Evolutionary conservation across 805 yeast species (phyloP).

Genomic region (Blastobotrys chiropterorum): DNA sequence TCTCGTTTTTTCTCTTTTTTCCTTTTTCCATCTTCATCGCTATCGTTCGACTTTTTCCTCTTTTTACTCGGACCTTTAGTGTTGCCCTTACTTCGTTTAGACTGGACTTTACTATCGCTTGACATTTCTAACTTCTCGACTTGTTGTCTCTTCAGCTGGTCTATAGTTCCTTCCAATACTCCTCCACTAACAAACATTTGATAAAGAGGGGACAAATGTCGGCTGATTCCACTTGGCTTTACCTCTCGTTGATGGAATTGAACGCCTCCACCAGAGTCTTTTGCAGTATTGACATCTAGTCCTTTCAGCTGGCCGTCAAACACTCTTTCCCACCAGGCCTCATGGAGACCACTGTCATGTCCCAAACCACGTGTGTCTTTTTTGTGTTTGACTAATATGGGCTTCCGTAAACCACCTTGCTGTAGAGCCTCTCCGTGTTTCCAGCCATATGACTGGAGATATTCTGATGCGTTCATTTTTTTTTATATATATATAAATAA

Average conservation of each 20-base stretch:
- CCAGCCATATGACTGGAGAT: slow-evolving; percentile 84
- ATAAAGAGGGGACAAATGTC: slow-evolving; percentile 66
- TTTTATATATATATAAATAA: no score
- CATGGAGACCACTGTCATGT: slow-evolving; percentile 62
- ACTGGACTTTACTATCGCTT: slow-evolving; percentile 23
- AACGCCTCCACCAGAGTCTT: slow-evolving; percentile 32
- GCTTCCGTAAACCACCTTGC: slow-evolving; percentile 74
- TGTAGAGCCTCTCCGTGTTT: slow-evolving; percentile 79
- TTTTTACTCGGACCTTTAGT: slow-evolving; percentile 21
- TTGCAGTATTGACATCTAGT: slow-evolving; percentile 45
- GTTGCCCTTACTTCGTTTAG: slow-evolving; percentile 18
- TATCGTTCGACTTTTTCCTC: slow-evolving; percentile 23
- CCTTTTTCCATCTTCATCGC: slow-evolving; percentile 16
- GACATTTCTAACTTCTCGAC: slow-evolving; percentile 25
- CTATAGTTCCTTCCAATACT: slow-evolving; percentile 55
- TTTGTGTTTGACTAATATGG: slow-evolving; percentile 85
- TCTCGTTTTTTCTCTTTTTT: slow-evolving; percentile 17
- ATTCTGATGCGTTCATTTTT: slow-evolving; percentile 69
- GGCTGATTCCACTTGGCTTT: slow-evolving; percentile 38
- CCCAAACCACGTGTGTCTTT: slow-evolving; percentile 90
- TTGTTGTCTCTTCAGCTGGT: slow-evolving; percentile 22
- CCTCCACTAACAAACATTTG: slow-evolving; percentile 84
- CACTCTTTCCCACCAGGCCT: slow-evolving; percentile 95
- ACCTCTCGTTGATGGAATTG: slow-evolving; percentile 52
- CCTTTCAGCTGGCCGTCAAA: slow-evolving; percentile 89